Evolutionary conservation across 805 yeast species (phyloP).

Genomic region (Candida schatavii): DNA sequence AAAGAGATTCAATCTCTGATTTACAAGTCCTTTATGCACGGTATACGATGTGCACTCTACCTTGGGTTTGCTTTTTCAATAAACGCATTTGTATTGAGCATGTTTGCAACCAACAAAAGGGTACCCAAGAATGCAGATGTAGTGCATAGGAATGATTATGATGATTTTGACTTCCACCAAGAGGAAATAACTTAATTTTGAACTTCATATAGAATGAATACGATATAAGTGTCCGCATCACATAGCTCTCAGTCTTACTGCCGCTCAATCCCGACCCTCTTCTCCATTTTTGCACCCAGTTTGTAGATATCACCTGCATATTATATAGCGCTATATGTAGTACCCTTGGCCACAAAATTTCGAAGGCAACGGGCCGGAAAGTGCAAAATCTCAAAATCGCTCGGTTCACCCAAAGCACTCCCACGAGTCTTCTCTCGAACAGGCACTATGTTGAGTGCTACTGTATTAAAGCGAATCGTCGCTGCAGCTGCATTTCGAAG

Average conservation of each 20-base stretch:
- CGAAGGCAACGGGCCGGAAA: too few relatives aligned
- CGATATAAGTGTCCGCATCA: too few relatives aligned
- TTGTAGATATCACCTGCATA: too few relatives aligned
- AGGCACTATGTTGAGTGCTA: background rate
- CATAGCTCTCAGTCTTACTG: too few relatives aligned
- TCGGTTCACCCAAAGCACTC: too few relatives aligned
- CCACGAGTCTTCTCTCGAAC: too few relatives aligned
- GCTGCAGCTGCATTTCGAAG: background rate
- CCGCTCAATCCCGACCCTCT: too few relatives aligned
- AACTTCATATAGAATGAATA: too few relatives aligned
- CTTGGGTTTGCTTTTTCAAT: constrained; percentile 10
- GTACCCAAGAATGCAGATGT: constrained; percentile 12
- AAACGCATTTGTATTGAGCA: constrained; percentile 5
- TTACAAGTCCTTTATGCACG: constrained; percentile 8
- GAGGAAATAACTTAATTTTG: background rate
- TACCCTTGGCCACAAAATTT: too few relatives aligned
- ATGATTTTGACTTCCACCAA: background rate
- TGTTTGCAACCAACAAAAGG: constrained; percentile 12
- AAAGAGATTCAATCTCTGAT: constrained; percentile 4
- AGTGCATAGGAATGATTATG: background rate
- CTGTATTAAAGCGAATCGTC: background rate
- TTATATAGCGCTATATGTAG: too few relatives aligned
- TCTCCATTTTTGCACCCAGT: too few relatives aligned
- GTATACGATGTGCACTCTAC: constrained; percentile 8
- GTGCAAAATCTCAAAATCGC: too few relatives aligned